Conservation (phyloP, 306 rosid species). For the Mimosa bimucronata region DNA sequence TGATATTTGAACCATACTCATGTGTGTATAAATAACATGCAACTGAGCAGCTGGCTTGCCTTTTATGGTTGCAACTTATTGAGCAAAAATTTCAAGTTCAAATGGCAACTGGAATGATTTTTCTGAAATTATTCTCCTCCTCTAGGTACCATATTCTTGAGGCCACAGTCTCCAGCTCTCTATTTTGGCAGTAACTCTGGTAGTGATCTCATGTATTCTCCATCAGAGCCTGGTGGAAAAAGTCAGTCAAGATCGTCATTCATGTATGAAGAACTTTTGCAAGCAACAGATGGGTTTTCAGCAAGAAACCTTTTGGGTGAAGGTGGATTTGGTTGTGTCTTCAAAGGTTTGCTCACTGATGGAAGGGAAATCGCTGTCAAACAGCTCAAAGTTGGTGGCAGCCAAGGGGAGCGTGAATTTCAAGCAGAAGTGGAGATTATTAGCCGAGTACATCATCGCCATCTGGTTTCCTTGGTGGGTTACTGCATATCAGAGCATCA, state of each 20-base stretch:
- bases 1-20: not conserved
- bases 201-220: conserved; percentile 59
- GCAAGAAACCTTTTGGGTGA: conserved; percentile 79
- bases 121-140: conserved; percentile 42
- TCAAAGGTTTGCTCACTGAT: conserved; percentile 77
- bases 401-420: conserved; percentile 89
- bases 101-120: conserved; percentile 23
- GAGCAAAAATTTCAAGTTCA: conserved; percentile 16
- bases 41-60: conserved; percentile 10
- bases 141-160: conserved; percentile 78
- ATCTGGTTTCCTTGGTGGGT: conserved; percentile 95
- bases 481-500: conserved; percentile 76
- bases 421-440: conserved; percentile 98
- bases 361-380: conserved; percentile 95
- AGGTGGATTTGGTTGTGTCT: conserved; percentile 99
- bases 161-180: conserved; percentile 70
- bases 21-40: conserved; percentile 16
- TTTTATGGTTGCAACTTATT: conserved; percentile 27
- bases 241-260: conserved; percentile 77
- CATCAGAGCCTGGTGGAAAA: conserved; percentile 75
- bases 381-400: conserved; percentile 91
- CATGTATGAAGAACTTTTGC: conserved; percentile 76
- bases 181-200: conserved; percentile 60
- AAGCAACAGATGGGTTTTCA: conserved; percentile 86
- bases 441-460: conserved; percentile 96